Conservation (phyloP, 148 eudicot species). For the Spergularia bocconei region DNA sequence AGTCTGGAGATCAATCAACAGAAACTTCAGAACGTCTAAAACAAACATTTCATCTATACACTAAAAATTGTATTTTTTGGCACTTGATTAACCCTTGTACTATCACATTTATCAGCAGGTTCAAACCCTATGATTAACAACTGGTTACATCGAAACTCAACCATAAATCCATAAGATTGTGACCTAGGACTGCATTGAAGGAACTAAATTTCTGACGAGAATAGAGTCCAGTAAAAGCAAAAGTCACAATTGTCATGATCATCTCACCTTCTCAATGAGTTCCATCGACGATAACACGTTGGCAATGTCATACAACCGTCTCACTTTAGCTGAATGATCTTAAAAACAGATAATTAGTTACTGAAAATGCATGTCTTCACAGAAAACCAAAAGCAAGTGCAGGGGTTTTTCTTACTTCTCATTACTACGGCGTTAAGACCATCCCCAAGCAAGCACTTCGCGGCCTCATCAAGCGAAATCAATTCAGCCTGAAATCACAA, state of each 20-base stretch:
- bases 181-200: neutral
- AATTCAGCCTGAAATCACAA: constrained; percentile 48
- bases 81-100: neutral
- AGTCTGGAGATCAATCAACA: constrained; percentile 46
- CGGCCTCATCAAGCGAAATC: constrained; percentile 91
- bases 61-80: neutral
- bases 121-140: too few relatives aligned
- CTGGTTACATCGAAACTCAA: neutral
- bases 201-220: neutral
- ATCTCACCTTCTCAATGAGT: constrained; percentile 83
- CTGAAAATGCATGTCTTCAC: constrained; percentile 4
- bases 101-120: too few relatives aligned
- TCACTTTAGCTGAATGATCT: constrained; percentile 86
- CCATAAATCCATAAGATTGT: too few relatives aligned
- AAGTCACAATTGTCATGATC: neutral
- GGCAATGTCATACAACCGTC: constrained; percentile 93
- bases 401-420: constrained; percentile 55
- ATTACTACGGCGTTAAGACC: constrained; percentile 57
- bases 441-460: constrained; percentile 82
- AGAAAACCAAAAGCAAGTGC: constrained; percentile 14
- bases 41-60: neutral
- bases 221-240: neutral
- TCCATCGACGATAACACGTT: constrained; percentile 90
- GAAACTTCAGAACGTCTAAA: neutral
- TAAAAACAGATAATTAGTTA: constrained; percentile 35